Evolutionary conservation across 169 alveolate genomes (phyloP).

Genomic region (Plasmodium coatneyi): DNA sequence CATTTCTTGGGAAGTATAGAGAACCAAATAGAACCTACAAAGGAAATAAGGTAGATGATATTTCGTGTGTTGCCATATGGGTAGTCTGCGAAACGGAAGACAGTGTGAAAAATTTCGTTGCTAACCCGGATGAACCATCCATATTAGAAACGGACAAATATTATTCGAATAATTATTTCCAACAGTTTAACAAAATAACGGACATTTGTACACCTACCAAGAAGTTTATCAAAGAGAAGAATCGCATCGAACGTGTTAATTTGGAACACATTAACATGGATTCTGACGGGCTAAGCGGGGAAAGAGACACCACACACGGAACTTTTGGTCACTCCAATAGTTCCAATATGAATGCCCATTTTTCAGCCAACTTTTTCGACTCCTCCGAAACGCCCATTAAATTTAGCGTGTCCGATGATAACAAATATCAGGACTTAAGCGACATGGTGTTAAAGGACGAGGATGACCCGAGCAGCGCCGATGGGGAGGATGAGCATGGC

Average conservation of each 20-base stretch:
- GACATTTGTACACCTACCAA: slow-evolving; percentile 71
- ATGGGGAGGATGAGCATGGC: not conserved
- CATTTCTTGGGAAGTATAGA: slow-evolving; percentile 41
- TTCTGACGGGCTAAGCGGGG: not conserved
- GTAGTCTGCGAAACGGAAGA: slow-evolving; percentile 77
- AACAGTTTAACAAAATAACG: slow-evolving; percentile 54
- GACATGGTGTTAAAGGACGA: slow-evolving; percentile 58
- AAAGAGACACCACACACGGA: not conserved
- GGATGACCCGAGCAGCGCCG: slow-evolving; percentile 9
- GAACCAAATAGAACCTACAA: slow-evolving; percentile 43
- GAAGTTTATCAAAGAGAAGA: slow-evolving; percentile 48
- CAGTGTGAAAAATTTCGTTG: slow-evolving; percentile 43
- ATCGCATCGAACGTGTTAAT: slow-evolving; percentile 62
- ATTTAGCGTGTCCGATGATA: not conserved
- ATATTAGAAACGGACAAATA: slow-evolving; percentile 55
- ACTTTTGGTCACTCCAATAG: not conserved
- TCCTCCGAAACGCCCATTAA: slow-evolving; percentile 68
- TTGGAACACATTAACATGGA: slow-evolving; percentile 17
- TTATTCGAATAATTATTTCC: slow-evolving; percentile 51
- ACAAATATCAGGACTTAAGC: slow-evolving; percentile 42
- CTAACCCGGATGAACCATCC: slow-evolving; percentile 48
- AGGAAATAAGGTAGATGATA: slow-evolving; percentile 81
- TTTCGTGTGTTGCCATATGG: slow-evolving; percentile 83
- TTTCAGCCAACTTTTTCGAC: slow-evolving; percentile 34
- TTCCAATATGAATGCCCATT: not conserved